Conservation (phyloP, 352 stramenopile species). For the Thalassiosira sp. region DNA sequence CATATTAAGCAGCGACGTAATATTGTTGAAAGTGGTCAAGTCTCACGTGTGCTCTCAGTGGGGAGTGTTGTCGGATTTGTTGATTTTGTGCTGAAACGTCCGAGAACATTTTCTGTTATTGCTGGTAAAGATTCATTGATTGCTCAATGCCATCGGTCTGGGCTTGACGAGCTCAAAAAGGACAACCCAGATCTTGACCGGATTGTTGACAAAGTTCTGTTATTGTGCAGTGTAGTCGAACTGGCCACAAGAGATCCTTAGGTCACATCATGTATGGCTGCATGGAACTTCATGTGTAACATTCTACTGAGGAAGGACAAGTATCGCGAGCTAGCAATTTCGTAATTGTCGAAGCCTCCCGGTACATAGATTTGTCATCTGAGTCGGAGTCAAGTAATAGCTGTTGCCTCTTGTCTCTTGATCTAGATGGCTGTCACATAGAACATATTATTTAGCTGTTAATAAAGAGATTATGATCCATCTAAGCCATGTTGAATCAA, state of each 20-base stretch:
- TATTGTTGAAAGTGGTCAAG: conserved; percentile 31
- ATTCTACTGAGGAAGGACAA: too few relatives aligned
- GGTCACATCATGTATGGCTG: too few relatives aligned
- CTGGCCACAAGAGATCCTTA: conserved; percentile 51
- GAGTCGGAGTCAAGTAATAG: too few relatives aligned
- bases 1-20: conserved; percentile 18
- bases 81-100: conserved; percentile 68
- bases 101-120: conserved; percentile 58
- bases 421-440: too few relatives aligned
- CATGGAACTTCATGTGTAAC: too few relatives aligned
- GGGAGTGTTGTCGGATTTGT: conserved; percentile 78
- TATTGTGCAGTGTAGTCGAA: conserved; percentile 66
- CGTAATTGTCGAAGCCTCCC: too few relatives aligned
- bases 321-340: too few relatives aligned
- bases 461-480: too few relatives aligned
- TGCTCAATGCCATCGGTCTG: conserved; percentile 50
- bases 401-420: too few relatives aligned
- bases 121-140: conserved; percentile 47
- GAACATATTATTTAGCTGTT: too few relatives aligned
- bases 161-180: conserved; percentile 54
- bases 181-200: conserved; percentile 61
- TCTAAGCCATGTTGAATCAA: too few relatives aligned
- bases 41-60: conserved; percentile 42
- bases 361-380: too few relatives aligned
- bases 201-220: conserved; percentile 69